Conservation (phyloP, 345 rosid genomes). For the Rubroshorea leprosula region DNA sequence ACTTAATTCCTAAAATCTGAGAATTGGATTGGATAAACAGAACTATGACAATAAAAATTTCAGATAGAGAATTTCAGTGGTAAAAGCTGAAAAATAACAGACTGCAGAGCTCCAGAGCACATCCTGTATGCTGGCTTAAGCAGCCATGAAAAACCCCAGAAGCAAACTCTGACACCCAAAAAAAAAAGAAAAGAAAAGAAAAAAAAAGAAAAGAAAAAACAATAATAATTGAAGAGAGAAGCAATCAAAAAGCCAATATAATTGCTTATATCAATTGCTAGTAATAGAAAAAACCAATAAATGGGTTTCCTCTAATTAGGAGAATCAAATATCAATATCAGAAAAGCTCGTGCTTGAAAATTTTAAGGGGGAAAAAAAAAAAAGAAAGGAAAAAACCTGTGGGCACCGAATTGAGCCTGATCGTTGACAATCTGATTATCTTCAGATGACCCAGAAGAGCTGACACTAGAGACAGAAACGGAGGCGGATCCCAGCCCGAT, state of each 20-base stretch:
- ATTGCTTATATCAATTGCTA: neutral
- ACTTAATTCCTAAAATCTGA: neutral
- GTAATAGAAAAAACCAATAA: no score
- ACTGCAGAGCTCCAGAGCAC: constrained; percentile 9
- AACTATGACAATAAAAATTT: neutral
- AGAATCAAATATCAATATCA: neutral
- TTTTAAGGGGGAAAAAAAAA: neutral
- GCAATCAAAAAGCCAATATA: neutral
- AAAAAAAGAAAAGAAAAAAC: no score
- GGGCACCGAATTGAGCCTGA: constrained; percentile 35
- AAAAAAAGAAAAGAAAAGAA: constrained; percentile 1
- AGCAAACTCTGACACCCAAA: constrained; percentile 22
- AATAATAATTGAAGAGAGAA: neutral
- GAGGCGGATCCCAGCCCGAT: constrained; percentile 55
- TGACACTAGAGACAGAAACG: constrained; percentile 61
- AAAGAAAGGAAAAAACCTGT: constrained; percentile 34
- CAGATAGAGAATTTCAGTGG: constrained; percentile 9
- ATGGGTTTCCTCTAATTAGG: constrained; percentile 1
- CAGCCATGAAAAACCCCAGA: neutral
- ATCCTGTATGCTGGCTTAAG: no score
- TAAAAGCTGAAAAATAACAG: constrained; percentile 16
- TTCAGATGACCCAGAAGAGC: constrained; percentile 83
- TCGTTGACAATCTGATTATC: constrained; percentile 42
- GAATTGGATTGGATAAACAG: no score
- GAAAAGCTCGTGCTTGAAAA: neutral